These are phyloP conservation scores for Exophiala xenobiotica DNA, from an alignment of 2,329 filamentous ascomycete genomes.

Conservation along the genomic window DNA sequence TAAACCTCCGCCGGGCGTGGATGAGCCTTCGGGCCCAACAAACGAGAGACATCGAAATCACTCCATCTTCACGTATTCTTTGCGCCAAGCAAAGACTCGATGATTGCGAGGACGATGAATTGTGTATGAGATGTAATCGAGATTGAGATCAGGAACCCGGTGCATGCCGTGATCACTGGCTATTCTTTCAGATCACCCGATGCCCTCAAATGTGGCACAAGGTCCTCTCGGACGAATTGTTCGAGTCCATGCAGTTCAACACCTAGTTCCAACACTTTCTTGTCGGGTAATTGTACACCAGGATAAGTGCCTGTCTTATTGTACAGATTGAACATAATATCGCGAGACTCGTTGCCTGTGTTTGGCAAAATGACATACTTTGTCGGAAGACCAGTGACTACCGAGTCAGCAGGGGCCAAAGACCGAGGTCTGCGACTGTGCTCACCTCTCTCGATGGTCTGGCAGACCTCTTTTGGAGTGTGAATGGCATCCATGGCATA, in stretches of 20 bases:
- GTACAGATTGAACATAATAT: constrained; percentile 31
- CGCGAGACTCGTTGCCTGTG: constrained; percentile 29
- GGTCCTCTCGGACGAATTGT: constrained; percentile 24
- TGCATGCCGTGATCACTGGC: too few relatives aligned
- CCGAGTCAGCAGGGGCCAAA: neutral
- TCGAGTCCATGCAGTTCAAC: constrained; percentile 28
- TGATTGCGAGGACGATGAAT: too few relatives aligned
- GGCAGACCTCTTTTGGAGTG: constrained; percentile 14
- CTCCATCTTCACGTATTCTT: too few relatives aligned
- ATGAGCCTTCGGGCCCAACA: too few relatives aligned
- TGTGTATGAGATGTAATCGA: too few relatives aligned
- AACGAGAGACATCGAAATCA: too few relatives aligned
- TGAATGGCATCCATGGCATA: constrained; percentile 19
- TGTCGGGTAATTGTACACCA: constrained; percentile 23
- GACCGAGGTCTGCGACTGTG: neutral
- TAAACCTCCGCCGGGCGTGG: too few relatives aligned
- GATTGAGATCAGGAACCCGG: too few relatives aligned
- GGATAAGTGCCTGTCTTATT: constrained; percentile 30
- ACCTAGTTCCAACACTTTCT: constrained; percentile 26
- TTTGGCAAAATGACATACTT: constrained; percentile 26
- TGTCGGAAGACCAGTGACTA: constrained; percentile 26
- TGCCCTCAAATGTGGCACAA: constrained; percentile 24
- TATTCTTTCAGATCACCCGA: neutral
- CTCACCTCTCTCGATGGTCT: constrained; percentile 14
- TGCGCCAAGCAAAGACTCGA: too few relatives aligned